These are phyloP conservation scores for Pseudoscleropodium purum DNA, from an alignment of 225 moss, liverwort and hornwort species.

Conservation along the genomic window DNA sequence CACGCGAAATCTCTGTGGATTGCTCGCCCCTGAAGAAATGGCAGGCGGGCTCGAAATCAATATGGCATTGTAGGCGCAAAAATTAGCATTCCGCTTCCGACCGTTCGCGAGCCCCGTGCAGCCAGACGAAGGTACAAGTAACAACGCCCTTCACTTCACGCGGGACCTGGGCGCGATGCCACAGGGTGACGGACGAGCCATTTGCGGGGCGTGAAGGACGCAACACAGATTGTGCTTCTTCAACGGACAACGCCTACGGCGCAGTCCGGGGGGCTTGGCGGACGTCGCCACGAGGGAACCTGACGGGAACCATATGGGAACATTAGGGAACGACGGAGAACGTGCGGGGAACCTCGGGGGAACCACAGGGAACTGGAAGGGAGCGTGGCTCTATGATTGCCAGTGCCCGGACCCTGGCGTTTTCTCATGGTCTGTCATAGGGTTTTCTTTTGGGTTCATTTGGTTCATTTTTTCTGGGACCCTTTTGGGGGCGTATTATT, in stretches of 20 bases:
- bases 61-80: not conserved
- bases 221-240: not conserved
- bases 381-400: slow-evolving; percentile 34
- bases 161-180: not conserved
- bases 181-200: not conserved
- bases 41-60: not conserved
- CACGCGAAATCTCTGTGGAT: not conserved
- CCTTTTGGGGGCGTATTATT: not conserved
- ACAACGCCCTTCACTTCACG: not conserved
- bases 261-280: slow-evolving; percentile 16
- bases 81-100: not conserved
- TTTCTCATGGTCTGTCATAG: not conserved
- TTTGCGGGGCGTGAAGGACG: not conserved
- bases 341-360: not conserved
- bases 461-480: not conserved
- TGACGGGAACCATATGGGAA: not conserved
- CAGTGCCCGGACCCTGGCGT: not conserved
- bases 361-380: not conserved
- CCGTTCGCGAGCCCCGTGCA: not conserved
- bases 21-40: not conserved
- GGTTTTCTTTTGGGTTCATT: not conserved
- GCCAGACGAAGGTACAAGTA: no score
- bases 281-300: not conserved
- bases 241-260: slow-evolving; percentile 16
- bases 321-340: not conserved